These are phyloP conservation scores for Acrocalymma vagum DNA, from an alignment of 2,329 filamentous ascomycete species.

Conservation along the genomic window DNA sequence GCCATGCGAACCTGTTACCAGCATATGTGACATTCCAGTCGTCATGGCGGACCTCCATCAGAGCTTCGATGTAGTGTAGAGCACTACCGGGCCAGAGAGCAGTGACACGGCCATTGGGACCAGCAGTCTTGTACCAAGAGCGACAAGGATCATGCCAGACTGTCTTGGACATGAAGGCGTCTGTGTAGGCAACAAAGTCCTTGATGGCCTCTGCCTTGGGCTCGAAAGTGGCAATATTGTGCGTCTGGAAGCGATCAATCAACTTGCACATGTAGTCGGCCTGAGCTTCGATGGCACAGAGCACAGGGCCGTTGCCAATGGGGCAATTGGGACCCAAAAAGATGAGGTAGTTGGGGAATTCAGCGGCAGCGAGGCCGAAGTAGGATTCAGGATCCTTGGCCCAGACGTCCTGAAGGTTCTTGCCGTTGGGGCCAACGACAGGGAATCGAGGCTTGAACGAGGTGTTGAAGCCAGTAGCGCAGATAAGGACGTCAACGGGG, in stretches of 20 bases:
- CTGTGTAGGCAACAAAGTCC: conserved; percentile 60
- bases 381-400: conserved; percentile 51
- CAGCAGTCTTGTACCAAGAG: conserved; percentile 51
- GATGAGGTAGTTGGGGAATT: conserved; percentile 58
- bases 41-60: conserved; percentile 56
- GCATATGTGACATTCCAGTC: conserved; percentile 56
- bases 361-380: conserved; percentile 54
- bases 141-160: conserved; percentile 58
- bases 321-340: conserved; percentile 54
- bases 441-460: conserved; percentile 57
- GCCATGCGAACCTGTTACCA: conserved; percentile 47
- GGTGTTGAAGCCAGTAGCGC: conserved; percentile 48
- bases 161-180: conserved; percentile 55
- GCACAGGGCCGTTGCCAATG: conserved; percentile 52
- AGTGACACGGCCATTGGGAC: conserved; percentile 44
- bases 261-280: conserved; percentile 61
- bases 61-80: conserved; percentile 60
- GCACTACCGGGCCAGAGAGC: conserved; percentile 57
- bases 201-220: conserved; percentile 56
- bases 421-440: conserved; percentile 48
- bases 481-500: conserved; percentile 46
- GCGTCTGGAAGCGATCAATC: conserved; percentile 59
- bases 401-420: conserved; percentile 57
- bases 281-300: conserved; percentile 56
- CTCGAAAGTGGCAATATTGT: conserved; percentile 54